phyloP scores from a whole-genome alignment of 805 yeast genomes.

The Metschnikowia cerradonensis region DNA sequence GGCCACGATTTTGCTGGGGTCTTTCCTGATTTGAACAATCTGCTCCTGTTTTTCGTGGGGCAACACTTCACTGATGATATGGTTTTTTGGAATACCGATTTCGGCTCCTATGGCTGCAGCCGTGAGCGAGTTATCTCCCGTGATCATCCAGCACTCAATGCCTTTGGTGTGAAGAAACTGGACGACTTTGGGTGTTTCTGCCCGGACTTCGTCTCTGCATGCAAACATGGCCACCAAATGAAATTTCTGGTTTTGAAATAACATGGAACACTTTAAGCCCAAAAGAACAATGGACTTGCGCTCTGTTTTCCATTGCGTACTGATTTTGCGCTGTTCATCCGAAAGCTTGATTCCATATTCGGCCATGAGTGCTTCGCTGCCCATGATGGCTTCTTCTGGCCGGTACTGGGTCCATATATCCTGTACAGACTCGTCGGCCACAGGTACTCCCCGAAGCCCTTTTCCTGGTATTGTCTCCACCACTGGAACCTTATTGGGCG shows the following conservation, averaged over 20 bases:
- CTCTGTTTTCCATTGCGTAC: constrained; percentile 54
- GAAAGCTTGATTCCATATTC: constrained; percentile 44
- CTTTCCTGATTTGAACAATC: constrained; percentile 50
- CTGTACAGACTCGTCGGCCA: constrained; percentile 19
- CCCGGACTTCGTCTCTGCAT: constrained; percentile 56
- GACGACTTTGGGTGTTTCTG: constrained; percentile 55
- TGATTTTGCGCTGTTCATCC: constrained; percentile 27
- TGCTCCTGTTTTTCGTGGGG: constrained; percentile 70
- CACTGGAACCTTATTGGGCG: constrained; percentile 39
- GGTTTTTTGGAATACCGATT: constrained; percentile 47
- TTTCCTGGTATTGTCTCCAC: constrained; percentile 57
- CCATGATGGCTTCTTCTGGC: constrained; percentile 43
- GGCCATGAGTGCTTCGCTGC: constrained; percentile 56
- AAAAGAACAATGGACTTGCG: constrained; percentile 63
- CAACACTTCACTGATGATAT: constrained; percentile 65
- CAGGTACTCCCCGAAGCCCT: constrained; percentile 49
- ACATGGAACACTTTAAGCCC: constrained; percentile 35
- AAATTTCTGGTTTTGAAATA: constrained; percentile 27
- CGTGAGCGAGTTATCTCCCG: constrained; percentile 68
- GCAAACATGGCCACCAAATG: constrained; percentile 48
- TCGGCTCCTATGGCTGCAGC: constrained; percentile 65
- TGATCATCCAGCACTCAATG: constrained; percentile 68
- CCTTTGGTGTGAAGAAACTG: constrained; percentile 30
- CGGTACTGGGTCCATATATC: constrained; percentile 29
- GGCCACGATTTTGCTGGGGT: constrained; percentile 36